Conservation (phyloP, 2,329 filamentous ascomycete genomes). For the Fusarium sp. region DNA sequence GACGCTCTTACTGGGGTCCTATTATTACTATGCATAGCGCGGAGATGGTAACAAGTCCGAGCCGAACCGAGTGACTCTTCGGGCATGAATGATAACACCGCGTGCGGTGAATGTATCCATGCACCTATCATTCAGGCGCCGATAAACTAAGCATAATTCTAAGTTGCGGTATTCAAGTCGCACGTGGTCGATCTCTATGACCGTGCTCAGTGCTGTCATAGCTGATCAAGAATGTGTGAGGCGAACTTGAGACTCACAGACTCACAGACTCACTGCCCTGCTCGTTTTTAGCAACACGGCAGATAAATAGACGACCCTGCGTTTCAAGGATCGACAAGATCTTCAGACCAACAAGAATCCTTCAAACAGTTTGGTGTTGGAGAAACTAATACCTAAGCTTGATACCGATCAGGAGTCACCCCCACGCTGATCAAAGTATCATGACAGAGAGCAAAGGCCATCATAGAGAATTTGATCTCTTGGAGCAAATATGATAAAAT, state of each 20-base stretch:
- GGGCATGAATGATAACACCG: neutral
- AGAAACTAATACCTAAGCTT: neutral
- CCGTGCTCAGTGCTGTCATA: conserved; percentile 1
- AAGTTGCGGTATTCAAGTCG: neutral
- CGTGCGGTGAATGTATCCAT: conserved; percentile 1
- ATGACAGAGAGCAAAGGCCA: neutral
- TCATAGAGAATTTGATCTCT: neutral
- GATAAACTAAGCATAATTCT: neutral
- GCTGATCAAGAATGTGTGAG: neutral
- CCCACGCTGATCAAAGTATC: conserved; percentile 11
- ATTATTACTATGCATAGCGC: neutral
- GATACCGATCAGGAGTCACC: neutral
- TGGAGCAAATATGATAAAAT: neutral
- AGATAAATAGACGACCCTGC: neutral
- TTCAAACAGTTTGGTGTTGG: neutral
- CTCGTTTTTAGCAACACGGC: neutral
- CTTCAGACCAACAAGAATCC: conserved; percentile 4
- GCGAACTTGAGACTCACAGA: neutral
- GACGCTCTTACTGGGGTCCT: neutral
- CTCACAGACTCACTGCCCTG: neutral
- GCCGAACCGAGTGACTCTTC: conserved; percentile 35
- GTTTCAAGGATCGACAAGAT: conserved; percentile 12
- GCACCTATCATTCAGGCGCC: neutral
- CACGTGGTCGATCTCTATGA: conserved; percentile 3
- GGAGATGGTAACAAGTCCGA: conserved; percentile 8